Evolutionary conservation across 257 asterid genomes (phyloP).

Genomic region (Oldenlandia corymbosa): DNA sequence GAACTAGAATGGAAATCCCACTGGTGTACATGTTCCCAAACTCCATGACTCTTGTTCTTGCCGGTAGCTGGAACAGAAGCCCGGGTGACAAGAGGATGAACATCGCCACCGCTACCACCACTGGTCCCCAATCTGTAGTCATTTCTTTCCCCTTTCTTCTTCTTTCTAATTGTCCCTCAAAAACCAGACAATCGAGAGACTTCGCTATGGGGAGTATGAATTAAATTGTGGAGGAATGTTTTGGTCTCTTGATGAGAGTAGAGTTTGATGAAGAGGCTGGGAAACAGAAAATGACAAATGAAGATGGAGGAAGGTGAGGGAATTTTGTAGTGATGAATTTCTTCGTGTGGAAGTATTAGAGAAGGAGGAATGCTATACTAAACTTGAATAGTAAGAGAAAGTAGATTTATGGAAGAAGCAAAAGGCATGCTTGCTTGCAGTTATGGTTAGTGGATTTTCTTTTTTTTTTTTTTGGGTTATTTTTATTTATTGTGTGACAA

Average conservation of each 20-base stretch:
- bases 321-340: constrained; percentile 19
- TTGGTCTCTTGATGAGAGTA: background rate
- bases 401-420: constrained; percentile 41
- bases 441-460: constrained; percentile 49
- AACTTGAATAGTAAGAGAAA: constrained; percentile 42
- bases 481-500: constrained; percentile 35
- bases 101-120: constrained; percentile 84
- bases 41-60: constrained; percentile 67
- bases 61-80: constrained; percentile 79
- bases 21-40: constrained; percentile 94
- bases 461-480: constrained; percentile 13
- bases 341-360: constrained; percentile 59
- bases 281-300: no score
- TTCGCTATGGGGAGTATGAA: no score
- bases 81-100: constrained; percentile 86
- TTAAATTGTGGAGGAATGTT: background rate
- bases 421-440: constrained; percentile 47
- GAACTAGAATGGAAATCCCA: constrained; percentile 75
- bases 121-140: constrained; percentile 81
- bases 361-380: constrained; percentile 48
- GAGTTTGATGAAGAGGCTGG: no score
- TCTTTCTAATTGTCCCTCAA: no score
- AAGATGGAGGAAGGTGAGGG: constrained; percentile 12
- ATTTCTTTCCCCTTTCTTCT: background rate
- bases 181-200: background rate